These are phyloP conservation scores for Pythium volutum DNA, from an alignment of 352 stramenopile species.

Conservation along the genomic window DNA sequence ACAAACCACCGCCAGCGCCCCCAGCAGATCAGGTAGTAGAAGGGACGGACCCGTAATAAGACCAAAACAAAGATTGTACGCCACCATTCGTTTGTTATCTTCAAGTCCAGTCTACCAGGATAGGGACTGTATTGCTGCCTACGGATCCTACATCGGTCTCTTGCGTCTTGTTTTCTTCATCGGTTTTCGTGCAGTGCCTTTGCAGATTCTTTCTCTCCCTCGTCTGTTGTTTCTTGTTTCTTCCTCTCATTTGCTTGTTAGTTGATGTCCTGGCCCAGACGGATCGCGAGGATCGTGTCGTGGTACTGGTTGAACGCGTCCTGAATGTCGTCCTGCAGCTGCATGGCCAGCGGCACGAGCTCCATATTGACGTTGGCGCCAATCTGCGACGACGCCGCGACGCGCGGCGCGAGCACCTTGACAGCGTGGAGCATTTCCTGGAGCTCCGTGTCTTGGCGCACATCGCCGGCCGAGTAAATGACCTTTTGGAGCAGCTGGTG, in stretches of 20 bases:
- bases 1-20: conserved; percentile 23
- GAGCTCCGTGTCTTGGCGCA: conserved; percentile 84
- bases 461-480: conserved; percentile 83
- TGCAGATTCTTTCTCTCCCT: neutral
- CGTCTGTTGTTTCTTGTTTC: neutral
- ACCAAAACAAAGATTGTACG: too few species aligned
- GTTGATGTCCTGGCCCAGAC: conserved; percentile 68
- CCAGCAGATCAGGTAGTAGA: neutral
- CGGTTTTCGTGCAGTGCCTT: too few species aligned
- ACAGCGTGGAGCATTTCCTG: conserved; percentile 90
- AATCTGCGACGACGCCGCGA: conserved; percentile 82
- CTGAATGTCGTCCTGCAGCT: conserved; percentile 89
- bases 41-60: neutral
- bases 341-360: conserved; percentile 85
- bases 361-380: conserved; percentile 87
- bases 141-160: neutral
- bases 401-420: conserved; percentile 82
- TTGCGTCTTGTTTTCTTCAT: conserved; percentile 4
- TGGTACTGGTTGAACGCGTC: conserved; percentile 91
- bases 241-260: too few species aligned
- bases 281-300: conserved; percentile 82
- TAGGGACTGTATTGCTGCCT: neutral
- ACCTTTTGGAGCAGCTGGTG: conserved; percentile 88
- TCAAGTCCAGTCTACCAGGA: neutral
- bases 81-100: neutral